Percentiles rank a stretch among this genome's conserved stretches.
Conservation (phyloP, 2,329 filamentous ascomycete genomes). For the Xylaria arbuscula region DNA sequence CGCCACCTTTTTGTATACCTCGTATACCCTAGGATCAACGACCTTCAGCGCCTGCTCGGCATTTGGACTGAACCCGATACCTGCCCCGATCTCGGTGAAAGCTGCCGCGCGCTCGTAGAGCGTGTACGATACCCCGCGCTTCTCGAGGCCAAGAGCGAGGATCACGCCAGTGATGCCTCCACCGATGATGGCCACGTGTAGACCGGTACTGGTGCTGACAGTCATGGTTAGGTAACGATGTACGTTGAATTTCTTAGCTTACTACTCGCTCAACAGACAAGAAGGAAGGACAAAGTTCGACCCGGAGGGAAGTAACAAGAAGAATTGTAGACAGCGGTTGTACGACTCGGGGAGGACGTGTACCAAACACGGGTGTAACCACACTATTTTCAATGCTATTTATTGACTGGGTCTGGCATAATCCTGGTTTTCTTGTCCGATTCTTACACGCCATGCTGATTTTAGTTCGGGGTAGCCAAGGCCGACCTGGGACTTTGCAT, state of each 20-base stretch:
- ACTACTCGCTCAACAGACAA: not conserved
- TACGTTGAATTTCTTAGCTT: not conserved
- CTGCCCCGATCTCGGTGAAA: conserved; percentile 62
- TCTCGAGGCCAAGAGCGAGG: conserved; percentile 59
- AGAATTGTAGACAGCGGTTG: not conserved
- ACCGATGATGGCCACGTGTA: conserved; percentile 60
- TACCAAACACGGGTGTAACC: not conserved
- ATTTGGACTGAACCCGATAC: conserved; percentile 64
- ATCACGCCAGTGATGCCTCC: conserved; percentile 64
- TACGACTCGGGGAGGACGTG: not conserved
- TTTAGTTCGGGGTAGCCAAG: conserved; percentile 2
- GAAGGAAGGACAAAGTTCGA: not conserved
- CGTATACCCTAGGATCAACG: conserved; percentile 51
- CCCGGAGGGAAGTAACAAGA: not conserved
- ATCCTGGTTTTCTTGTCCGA: conserved; percentile 1
- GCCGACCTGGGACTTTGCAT: not conserved
- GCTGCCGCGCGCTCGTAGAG: conserved; percentile 59
- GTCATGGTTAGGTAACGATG: conserved; percentile 20
- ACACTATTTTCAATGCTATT: not conserved
- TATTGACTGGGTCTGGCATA: not conserved
- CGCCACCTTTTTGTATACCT: conserved; percentile 53
- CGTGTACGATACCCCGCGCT: conserved; percentile 55
- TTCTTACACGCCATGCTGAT: conserved; percentile 8
- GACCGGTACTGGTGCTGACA: conserved; percentile 6
- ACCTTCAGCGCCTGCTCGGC: conserved; percentile 59